phyloP scores from a whole-genome alignment of 1,284 basidiomycete species.

The Athelia sp. region DNA sequence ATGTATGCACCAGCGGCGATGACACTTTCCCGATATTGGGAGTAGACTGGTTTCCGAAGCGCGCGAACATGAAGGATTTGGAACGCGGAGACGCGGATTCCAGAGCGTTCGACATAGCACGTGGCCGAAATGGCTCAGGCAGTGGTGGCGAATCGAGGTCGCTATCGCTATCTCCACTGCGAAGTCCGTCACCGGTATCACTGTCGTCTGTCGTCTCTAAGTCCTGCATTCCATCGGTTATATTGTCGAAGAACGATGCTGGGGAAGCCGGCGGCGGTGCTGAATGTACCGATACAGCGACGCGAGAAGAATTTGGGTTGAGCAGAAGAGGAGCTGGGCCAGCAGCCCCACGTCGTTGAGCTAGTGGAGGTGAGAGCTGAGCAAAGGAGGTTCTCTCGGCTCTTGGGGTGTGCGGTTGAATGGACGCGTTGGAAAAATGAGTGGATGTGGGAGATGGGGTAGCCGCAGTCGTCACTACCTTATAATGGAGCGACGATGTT shows the following conservation, averaged over 20 bases:
- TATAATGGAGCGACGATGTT: conserved; percentile 31
- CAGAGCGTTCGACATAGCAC: neutral
- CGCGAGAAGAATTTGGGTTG: conserved; percentile 33
- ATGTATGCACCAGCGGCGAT: conserved; percentile 19
- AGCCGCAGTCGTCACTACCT: conserved; percentile 2
- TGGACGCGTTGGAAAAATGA: conserved; percentile 50
- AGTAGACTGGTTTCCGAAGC: conserved; percentile 33
- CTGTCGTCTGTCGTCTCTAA: conserved; percentile 13
- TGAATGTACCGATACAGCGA: conserved; percentile 29
- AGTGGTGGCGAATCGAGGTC: conserved; percentile 4
- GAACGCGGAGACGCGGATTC: neutral
- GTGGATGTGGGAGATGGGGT: conserved; percentile 27
- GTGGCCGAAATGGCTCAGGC: conserved; percentile 16
- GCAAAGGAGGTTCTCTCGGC: neutral
- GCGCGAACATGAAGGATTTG: conserved; percentile 30
- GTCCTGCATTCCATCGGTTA: conserved; percentile 41
- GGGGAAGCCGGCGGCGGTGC: conserved; percentile 43
- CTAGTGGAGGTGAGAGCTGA: conserved; percentile 13
- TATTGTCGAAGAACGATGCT: conserved; percentile 47
- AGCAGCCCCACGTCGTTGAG: conserved; percentile 16
- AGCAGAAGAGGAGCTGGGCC: conserved; percentile 17
- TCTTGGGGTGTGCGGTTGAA: conserved; percentile 44
- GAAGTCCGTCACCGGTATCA: neutral
- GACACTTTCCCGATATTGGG: conserved; percentile 24
- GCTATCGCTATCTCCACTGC: neutral